Percentiles rank a stretch among this genome's conserved stretches.
These are phyloP conservation scores for Fusarium sp. DNA, from an alignment of 2,329 filamentous ascomycete species.

Conservation along the genomic window DNA sequence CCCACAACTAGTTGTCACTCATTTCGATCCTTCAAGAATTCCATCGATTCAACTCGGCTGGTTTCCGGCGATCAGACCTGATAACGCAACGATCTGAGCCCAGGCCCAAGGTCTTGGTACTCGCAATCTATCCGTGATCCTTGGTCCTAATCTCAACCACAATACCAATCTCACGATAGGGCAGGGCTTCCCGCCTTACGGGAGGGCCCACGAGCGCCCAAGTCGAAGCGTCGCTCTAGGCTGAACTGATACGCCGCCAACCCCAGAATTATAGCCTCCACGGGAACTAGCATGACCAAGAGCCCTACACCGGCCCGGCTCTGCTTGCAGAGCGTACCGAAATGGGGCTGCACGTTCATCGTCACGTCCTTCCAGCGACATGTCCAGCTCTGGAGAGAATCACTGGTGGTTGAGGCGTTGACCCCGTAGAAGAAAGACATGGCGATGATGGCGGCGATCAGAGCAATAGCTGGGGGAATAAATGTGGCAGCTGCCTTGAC, in stretches of 20 bases:
- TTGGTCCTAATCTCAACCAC: background rate
- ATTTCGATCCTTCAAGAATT: background rate
- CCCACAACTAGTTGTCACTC: too few species aligned
- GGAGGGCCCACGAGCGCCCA: constrained; percentile 39
- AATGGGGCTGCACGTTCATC: constrained; percentile 65
- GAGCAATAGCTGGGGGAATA: constrained; percentile 44
- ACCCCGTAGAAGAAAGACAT: constrained; percentile 68
- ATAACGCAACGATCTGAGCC: constrained; percentile 1
- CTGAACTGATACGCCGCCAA: constrained; percentile 58
- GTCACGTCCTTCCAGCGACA: constrained; percentile 68
- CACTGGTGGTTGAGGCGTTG: constrained; percentile 62
- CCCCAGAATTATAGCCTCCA: constrained; percentile 62
- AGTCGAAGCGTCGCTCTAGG: constrained; percentile 55
- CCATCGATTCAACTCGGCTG: background rate
- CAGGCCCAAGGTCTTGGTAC: constrained; percentile 20
- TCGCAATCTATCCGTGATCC: too few species aligned
- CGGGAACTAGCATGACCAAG: constrained; percentile 65
- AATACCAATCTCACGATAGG: constrained; percentile 31
- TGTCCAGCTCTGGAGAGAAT: constrained; percentile 71
- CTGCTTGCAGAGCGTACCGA: constrained; percentile 66
- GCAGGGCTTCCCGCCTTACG: constrained; percentile 50
- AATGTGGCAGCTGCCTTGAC: constrained; percentile 39
- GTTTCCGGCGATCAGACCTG: background rate
- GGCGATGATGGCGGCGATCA: constrained; percentile 59
- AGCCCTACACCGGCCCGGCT: constrained; percentile 66